phyloP scores from a whole-genome alignment of 2,329 filamentous ascomycete species.

The Aspergillus uvarum region DNA sequence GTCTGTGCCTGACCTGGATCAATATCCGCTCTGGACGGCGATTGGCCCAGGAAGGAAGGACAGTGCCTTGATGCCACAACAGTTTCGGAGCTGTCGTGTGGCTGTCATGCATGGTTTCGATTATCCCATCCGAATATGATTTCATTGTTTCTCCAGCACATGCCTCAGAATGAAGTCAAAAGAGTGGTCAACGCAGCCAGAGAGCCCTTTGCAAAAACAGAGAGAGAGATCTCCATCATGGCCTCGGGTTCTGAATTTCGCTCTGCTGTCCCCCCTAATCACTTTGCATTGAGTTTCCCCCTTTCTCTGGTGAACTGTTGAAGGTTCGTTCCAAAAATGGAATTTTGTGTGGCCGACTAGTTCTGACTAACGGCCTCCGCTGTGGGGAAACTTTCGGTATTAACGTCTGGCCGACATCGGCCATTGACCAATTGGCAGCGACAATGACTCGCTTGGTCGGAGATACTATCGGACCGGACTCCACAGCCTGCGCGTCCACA shows the following conservation, averaged over 20 bases:
- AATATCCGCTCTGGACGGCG: neutral
- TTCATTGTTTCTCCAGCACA: neutral
- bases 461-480: neutral
- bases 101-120: neutral
- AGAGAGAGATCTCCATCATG: too few species aligned
- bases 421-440: neutral
- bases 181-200: too few species aligned
- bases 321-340: neutral
- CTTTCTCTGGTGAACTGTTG: neutral
- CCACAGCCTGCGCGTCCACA: constrained; percentile 5
- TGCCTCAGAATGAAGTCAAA: neutral
- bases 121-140: neutral
- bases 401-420: neutral
- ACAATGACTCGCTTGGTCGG: neutral
- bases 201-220: too few species aligned
- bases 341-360: constrained; percentile 1
- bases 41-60: neutral
- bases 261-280: neutral
- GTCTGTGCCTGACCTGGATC: neutral
- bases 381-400: neutral
- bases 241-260: neutral
- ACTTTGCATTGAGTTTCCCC: neutral
- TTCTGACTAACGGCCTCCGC: neutral
- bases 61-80: neutral
- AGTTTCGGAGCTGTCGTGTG: neutral